phyloP scores from a whole-genome alignment of 257 asterid species.

The Primulina tabacum region DNA sequence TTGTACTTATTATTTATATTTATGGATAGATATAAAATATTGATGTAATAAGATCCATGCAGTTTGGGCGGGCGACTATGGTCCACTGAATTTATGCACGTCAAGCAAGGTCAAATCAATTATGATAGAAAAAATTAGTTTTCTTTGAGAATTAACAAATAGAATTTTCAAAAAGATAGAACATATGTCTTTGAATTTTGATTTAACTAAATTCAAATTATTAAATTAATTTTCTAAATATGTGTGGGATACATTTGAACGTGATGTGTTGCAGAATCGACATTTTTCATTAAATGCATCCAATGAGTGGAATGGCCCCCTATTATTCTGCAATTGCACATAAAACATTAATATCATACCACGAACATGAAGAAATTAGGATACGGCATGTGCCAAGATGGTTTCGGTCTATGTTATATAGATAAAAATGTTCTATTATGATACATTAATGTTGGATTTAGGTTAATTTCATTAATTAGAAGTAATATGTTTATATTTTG shows the following conservation, averaged over 20 bases:
- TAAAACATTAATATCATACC: neutral
- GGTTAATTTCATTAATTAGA: too few relatives aligned
- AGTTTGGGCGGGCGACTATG: neutral
- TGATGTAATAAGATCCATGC: constrained; percentile 21
- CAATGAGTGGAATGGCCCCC: constrained; percentile 19
- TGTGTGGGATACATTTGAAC: constrained; percentile 36
- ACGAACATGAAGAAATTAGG: constrained; percentile 15
- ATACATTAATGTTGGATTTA: too few relatives aligned
- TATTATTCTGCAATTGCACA: constrained; percentile 6
- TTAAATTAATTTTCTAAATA: neutral
- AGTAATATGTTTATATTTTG: too few relatives aligned
- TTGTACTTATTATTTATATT: too few relatives aligned
- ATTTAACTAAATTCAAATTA: too few relatives aligned
- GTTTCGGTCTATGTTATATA: too few relatives aligned
- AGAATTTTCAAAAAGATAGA: neutral
- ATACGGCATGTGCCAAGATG: neutral
- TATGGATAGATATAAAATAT: constrained; percentile 1
- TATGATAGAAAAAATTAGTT: neutral
- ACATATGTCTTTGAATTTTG: neutral
- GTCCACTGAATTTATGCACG: constrained; percentile 20
- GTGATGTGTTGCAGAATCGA: constrained; percentile 31
- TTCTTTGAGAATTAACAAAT: neutral
- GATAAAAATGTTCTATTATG: too few relatives aligned
- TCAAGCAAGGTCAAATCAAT: constrained; percentile 24
- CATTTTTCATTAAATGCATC: constrained; percentile 18